A percentile compares a stretch with the other conserved stretches of the same genome.
Evolutionary conservation across 164 flowering plant genomes (phyloP).

Genomic region (Paratinospora sagittata): DNA sequence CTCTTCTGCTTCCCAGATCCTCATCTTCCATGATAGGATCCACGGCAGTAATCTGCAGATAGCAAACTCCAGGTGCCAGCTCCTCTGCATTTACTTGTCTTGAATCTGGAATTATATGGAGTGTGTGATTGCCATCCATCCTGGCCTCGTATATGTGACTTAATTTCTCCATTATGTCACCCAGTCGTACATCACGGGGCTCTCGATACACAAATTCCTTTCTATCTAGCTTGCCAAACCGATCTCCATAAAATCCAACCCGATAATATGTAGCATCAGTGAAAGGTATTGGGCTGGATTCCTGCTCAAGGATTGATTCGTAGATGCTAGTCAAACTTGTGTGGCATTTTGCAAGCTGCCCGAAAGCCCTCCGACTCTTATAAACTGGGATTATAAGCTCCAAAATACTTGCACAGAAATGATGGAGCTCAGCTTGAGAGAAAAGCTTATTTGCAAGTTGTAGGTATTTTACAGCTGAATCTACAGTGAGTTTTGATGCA

Average conservation of each 20-base stretch:
- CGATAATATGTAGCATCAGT: constrained; percentile 95
- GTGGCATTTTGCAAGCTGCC: constrained; percentile 96
- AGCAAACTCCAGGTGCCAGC: constrained; percentile 82
- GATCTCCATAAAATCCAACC: constrained; percentile 91
- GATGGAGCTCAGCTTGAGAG: constrained; percentile 93
- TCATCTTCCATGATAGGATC: constrained; percentile 99
- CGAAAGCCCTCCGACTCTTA: constrained; percentile 88
- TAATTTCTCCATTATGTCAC: constrained; percentile 98
- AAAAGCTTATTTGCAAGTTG: constrained; percentile 97
- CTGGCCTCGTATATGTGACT: constrained; percentile 89
- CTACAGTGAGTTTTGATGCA: constrained; percentile 97
- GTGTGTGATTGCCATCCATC: constrained; percentile 82
- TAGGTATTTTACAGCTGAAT: constrained; percentile 95
- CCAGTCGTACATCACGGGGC: constrained; percentile 94
- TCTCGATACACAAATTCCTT: constrained; percentile 90
- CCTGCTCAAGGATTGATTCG: constrained; percentile 96
- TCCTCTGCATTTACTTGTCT: constrained; percentile 98
- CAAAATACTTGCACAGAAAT: constrained; percentile 91
- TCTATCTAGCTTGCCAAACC: constrained; percentile 75
- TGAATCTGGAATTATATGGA: constrained; percentile 92
- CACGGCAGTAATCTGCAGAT: constrained; percentile 93
- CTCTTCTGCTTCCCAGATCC: constrained; percentile 93
- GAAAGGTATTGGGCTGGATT: constrained; percentile 94
- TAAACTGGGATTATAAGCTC: constrained; percentile 97
- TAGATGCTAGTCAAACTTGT: constrained; percentile 86